Evolutionary conservation across 495 filamentous ascomycete species (phyloP).

Genomic region (Podospora pseudocomata): DNA sequence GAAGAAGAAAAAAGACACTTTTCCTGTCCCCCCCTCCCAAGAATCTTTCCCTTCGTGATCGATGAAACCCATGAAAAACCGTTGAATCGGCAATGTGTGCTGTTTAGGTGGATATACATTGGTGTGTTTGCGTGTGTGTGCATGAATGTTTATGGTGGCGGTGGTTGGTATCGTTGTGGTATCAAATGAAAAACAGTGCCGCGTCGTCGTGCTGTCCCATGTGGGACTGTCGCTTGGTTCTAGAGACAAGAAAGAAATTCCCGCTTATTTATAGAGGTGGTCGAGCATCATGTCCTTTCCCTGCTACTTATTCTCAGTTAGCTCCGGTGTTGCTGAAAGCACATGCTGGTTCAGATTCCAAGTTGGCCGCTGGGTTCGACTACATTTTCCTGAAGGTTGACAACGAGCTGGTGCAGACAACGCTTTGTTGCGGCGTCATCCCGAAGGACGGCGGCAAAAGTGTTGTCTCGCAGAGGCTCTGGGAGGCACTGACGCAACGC

Average conservation of each 20-base stretch:
- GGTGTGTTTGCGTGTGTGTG: background rate
- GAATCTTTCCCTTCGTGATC: background rate
- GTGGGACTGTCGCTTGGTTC: background rate
- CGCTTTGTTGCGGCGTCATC: constrained; percentile 98
- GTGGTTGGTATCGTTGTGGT: background rate
- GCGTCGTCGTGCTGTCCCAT: background rate
- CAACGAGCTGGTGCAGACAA: constrained; percentile 91
- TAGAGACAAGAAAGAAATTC: background rate
- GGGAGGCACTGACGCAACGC: constrained; percentile 95
- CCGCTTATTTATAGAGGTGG: constrained; percentile 8
- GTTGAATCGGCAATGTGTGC: background rate
- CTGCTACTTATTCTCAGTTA: constrained; percentile 16
- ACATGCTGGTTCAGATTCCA: constrained; percentile 23
- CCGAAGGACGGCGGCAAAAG: constrained; percentile 92
- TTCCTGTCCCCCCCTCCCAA: background rate
- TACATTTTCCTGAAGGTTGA: constrained; percentile 93
- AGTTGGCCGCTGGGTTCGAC: constrained; percentile 53
- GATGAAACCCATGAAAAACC: background rate
- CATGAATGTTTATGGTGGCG: background rate
- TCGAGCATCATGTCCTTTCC: constrained; percentile 27
- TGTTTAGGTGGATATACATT: constrained; percentile 3
- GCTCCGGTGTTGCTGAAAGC: background rate
- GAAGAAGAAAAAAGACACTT: background rate
- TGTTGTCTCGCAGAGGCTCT: constrained; percentile 92
- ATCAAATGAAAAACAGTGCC: background rate